Evolutionary conservation across 495 filamentous ascomycete species (phyloP).

Genomic region (Pyrenopolyporus hunteri): DNA sequence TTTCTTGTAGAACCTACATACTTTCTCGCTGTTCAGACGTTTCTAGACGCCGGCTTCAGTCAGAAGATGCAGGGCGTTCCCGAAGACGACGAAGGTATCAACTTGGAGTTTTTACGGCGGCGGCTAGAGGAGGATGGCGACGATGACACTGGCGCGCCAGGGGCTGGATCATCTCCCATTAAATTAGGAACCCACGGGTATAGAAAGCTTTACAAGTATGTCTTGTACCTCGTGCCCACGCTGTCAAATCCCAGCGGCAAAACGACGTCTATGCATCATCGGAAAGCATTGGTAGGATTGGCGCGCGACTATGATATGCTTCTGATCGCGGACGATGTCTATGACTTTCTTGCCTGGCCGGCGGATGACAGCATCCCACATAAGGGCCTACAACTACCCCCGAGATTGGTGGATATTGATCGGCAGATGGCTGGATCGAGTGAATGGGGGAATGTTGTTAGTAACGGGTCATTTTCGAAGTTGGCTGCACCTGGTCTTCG

Average conservation of each 20-base stretch:
- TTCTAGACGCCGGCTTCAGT: slow-evolving; percentile 69
- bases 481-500: slow-evolving; percentile 73
- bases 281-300: slow-evolving; percentile 65
- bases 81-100: slow-evolving; percentile 72
- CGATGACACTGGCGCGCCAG: neutral
- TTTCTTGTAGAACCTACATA: slow-evolving; percentile 80
- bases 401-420: slow-evolving; percentile 77
- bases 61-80: slow-evolving; percentile 64
- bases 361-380: slow-evolving; percentile 37
- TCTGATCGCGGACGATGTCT: slow-evolving; percentile 78
- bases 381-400: slow-evolving; percentile 54
- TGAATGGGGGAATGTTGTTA: slow-evolving; percentile 70
- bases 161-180: neutral
- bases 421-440: slow-evolving; percentile 61
- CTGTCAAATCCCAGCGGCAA: slow-evolving; percentile 76
- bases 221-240: slow-evolving; percentile 78
- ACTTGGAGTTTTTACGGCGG: slow-evolving; percentile 60
- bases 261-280: slow-evolving; percentile 66
- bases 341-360: slow-evolving; percentile 77
- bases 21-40: slow-evolving; percentile 70
- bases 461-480: slow-evolving; percentile 80
- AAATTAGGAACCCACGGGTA: slow-evolving; percentile 40
- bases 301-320: slow-evolving; percentile 74
- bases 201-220: slow-evolving; percentile 70
- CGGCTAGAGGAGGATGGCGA: slow-evolving; percentile 49